A percentile compares a stretch with the other conserved stretches of the same genome.
Evolutionary conservation across 2,329 filamentous ascomycete species (phyloP).

Genomic region (Diaporthe vaccinii): DNA sequence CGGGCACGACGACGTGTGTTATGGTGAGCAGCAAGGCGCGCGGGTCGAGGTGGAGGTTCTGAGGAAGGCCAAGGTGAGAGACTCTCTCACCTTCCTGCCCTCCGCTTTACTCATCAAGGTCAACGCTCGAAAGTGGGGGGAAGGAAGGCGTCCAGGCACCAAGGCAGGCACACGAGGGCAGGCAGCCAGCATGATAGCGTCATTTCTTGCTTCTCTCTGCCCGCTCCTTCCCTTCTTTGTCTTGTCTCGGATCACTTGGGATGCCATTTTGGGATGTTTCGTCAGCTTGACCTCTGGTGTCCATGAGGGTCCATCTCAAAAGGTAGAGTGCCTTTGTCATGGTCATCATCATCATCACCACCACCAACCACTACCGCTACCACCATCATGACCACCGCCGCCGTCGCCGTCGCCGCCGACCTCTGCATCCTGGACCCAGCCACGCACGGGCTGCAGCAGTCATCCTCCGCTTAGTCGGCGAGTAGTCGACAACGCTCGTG

Average conservation of each 20-base stretch:
- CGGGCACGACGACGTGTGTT: background rate
- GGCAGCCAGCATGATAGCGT: constrained; percentile 17
- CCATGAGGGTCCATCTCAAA: constrained; percentile 8
- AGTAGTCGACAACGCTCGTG: background rate
- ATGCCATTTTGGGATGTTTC: constrained; percentile 27
- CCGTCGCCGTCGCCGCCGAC: background rate
- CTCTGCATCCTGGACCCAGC: constrained; percentile 12
- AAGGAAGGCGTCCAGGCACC: background rate
- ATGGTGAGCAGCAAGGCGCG: constrained; percentile 2
- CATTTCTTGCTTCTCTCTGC: background rate
- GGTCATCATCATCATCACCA: background rate
- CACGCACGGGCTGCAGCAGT: background rate
- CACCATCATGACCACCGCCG: constrained; percentile 10
- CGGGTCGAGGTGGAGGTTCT: background rate
- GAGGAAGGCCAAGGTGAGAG: constrained; percentile 1
- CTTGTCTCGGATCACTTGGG: background rate
- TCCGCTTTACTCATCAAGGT: constrained; percentile 20
- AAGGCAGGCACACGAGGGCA: background rate
- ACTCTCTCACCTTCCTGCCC: constrained; percentile 16
- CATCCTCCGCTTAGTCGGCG: constrained; percentile 13
- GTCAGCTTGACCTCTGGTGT: background rate
- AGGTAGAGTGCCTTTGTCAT: constrained; percentile 10
- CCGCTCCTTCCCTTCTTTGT: background rate
- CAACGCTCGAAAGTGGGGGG: constrained; percentile 16
- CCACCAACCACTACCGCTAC: background rate